Evolutionary conservation across 2,329 filamentous ascomycete species (phyloP).

Genomic region (Aureobasidium sp.): DNA sequence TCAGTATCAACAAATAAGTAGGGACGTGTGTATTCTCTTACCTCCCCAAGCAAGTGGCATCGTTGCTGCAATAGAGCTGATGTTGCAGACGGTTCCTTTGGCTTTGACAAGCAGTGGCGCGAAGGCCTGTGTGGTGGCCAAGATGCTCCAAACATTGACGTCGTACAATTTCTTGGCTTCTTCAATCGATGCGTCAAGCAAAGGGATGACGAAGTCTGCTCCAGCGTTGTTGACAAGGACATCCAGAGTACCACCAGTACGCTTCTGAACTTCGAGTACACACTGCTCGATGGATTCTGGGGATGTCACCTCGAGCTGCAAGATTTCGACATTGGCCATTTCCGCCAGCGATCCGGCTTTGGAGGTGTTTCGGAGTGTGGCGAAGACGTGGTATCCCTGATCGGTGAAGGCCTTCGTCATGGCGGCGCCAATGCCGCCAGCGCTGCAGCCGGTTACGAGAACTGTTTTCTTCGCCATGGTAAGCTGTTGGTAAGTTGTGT

Average conservation of each 20-base stretch:
- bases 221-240: conserved; percentile 42
- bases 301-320: conserved; percentile 26
- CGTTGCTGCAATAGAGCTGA: conserved; percentile 26
- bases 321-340: conserved; percentile 20
- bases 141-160: conserved; percentile 25
- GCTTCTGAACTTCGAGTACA: conserved; percentile 21
- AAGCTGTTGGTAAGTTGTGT: background rate
- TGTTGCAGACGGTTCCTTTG: conserved; percentile 30
- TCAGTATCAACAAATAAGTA: background rate
- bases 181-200: conserved; percentile 19
- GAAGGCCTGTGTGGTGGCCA: conserved; percentile 24
- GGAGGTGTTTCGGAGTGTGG: conserved; percentile 29
- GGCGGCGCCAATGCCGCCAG: conserved; percentile 33
- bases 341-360: conserved; percentile 23
- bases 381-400: conserved; percentile 32
- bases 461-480: conserved; percentile 11
- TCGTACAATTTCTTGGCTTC: conserved; percentile 23
- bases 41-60: conserved; percentile 25
- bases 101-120: conserved; percentile 28
- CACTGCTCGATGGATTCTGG: conserved; percentile 22
- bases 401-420: conserved; percentile 31
- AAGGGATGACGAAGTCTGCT: conserved; percentile 26
- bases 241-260: conserved; percentile 25
- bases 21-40: background rate
- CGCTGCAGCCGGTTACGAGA: conserved; percentile 27